Evolutionary conservation across 2,329 filamentous ascomycete species (phyloP), one percentile per base, ranked within the genome.

Genomic region (Ceratocystis diversiconidia): DNA sequence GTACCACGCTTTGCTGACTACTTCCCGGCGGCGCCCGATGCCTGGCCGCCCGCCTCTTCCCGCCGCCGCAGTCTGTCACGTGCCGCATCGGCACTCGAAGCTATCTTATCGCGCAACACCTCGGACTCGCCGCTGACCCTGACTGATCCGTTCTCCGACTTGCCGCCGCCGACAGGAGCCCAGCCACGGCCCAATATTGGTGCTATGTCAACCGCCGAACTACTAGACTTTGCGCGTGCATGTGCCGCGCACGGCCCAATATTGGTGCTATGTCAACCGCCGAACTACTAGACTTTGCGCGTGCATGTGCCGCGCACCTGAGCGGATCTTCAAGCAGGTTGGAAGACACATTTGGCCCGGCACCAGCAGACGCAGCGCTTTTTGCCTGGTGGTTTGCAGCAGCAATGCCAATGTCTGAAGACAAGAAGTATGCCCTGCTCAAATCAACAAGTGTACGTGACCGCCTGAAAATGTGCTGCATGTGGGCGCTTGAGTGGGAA

Each of bases 361-460:
- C 86, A 22, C 91, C 90, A 0, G 78, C 82, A 17, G 89, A 95
- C 71, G 85, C 90, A 0, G 85, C 85, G 2, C 74, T 84, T 1
- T 94, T 96, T 70, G 89, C 91, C 0, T 96, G 91, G 81, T 96
- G 92, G 92, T 87, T 96, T 70, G 91, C 88, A 8, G 89, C 85
- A 71, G 85, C 94, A 22, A 75, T 95, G 12, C 90, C 90, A 0
- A 85, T 94, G 46, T 81, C 82, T 15, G 88, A 94, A 30, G 77
- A 84, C 32, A 87, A 94, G 71, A 95, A 92, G 73, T 95, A 95
- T 70, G 79, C 82, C 12, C 76, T 96, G 22, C 76, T 96, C 15
- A 79, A 79, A 12, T 88, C 87, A 4, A 85, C 80, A 2, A 92
- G 88, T 69, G 90, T 95, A 3, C 80, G 92, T 67, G 85, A 91